phyloP scores from a whole-genome alignment of 1,284 basidiomycete genomes.

The Polyporus tsugae region DNA sequence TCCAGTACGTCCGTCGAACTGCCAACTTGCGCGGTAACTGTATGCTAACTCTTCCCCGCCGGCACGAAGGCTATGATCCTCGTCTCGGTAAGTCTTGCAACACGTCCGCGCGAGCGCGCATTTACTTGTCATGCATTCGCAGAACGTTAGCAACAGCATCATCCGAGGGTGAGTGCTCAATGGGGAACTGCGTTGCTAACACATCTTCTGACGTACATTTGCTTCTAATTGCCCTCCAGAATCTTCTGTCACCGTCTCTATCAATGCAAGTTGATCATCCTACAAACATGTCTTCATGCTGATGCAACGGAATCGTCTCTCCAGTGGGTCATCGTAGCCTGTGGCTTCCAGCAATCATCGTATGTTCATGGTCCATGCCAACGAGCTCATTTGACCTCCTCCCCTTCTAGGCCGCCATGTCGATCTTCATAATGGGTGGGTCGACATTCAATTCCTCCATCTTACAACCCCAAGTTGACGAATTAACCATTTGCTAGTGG shows the following conservation, averaged over 20 bases:
- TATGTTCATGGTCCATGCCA: slow-evolving; percentile 11
- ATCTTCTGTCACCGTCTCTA: slow-evolving; percentile 34
- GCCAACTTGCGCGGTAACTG: background rate
- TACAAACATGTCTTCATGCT: background rate
- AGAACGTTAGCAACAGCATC: slow-evolving; percentile 37
- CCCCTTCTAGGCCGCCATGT: slow-evolving; percentile 18
- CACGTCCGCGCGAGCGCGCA: background rate
- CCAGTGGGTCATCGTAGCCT: slow-evolving; percentile 27
- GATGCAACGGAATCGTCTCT: background rate
- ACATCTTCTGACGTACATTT: background rate
- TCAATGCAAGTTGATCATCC: slow-evolving; percentile 24
- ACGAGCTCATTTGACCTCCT: background rate
- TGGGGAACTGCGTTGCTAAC: background rate
- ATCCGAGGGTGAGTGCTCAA: slow-evolving; percentile 30
- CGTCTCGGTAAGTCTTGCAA: slow-evolving; percentile 26
- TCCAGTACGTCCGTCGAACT: slow-evolving; percentile 21
- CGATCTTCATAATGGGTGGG: slow-evolving; percentile 25
- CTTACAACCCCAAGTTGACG: background rate
- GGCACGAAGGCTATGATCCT: slow-evolving; percentile 35
- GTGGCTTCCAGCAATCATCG: slow-evolving; percentile 31
- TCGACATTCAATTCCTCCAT: background rate
- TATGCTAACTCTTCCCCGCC: background rate
- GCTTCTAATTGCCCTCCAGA: slow-evolving; percentile 8
- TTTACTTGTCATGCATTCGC: background rate
- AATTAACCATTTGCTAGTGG: slow-evolving; percentile 19